phyloP scores from a whole-genome alignment of 2,329 filamentous ascomycete genomes.

The Mycogone perniciosa region DNA sequence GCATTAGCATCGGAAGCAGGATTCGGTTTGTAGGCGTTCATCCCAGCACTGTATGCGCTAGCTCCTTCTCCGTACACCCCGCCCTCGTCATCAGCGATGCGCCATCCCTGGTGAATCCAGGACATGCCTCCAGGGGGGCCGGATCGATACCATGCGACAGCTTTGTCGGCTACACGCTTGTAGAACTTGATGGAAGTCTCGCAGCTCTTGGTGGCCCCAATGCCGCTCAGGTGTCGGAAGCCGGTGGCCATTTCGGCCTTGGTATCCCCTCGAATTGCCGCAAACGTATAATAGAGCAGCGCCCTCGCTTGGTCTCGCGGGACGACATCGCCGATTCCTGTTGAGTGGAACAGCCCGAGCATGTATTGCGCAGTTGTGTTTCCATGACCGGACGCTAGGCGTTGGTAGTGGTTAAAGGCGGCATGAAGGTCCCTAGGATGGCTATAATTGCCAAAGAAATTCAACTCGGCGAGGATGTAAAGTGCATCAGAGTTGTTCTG shows the following conservation, averaged over 20 bases:
- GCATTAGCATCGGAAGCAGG: slow-evolving; percentile 76
- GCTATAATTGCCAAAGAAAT: slow-evolving; percentile 92
- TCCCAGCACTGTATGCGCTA: slow-evolving; percentile 79
- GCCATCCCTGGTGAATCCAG: slow-evolving; percentile 71
- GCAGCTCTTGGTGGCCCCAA: slow-evolving; percentile 80
- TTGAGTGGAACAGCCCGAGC: slow-evolving; percentile 93
- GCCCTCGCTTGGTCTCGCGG: slow-evolving; percentile 85
- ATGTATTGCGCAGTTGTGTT: slow-evolving; percentile 94
- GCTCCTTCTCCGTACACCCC: slow-evolving; percentile 95
- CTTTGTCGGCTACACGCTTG: slow-evolving; percentile 88
- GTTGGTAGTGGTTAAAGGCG: slow-evolving; percentile 75
- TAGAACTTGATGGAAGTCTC: slow-evolving; percentile 83
- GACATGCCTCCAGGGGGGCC: slow-evolving; percentile 83
- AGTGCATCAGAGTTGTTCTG: slow-evolving; percentile 74
- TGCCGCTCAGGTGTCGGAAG: slow-evolving; percentile 77
- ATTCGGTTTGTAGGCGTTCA: slow-evolving; percentile 68
- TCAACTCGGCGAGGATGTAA: slow-evolving; percentile 85
- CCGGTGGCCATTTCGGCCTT: slow-evolving; percentile 90
- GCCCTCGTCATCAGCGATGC: slow-evolving; percentile 83
- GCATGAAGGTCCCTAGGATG: slow-evolving; percentile 74
- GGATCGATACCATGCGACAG: slow-evolving; percentile 77
- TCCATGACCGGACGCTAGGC: slow-evolving; percentile 68
- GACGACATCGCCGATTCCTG: slow-evolving; percentile 76
- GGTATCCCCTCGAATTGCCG: slow-evolving; percentile 74
- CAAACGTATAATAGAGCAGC: slow-evolving; percentile 89